A percentile compares a stretch with the other conserved stretches of the same genome.
Conservation (phyloP, 768 basidiomycete genomes). For the Suillus weaverae region DNA sequence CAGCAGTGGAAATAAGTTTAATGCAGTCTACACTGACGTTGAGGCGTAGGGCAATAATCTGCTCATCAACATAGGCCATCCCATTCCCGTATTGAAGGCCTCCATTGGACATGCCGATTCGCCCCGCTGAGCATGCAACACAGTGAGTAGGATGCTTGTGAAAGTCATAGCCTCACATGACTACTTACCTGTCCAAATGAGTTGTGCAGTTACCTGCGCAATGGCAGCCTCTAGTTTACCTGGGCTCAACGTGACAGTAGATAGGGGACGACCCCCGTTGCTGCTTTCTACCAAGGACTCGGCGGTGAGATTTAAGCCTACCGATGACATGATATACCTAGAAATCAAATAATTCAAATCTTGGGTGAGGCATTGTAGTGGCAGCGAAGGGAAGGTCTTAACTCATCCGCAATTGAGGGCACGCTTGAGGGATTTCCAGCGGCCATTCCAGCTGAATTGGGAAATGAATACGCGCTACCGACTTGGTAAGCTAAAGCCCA, state of each 20-base stretch:
- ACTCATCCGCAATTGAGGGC: no score
- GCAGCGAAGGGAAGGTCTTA: no score
- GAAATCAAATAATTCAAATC: no score
- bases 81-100: not conserved
- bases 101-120: not conserved
- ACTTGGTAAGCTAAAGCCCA: not conserved
- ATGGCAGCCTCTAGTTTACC: constrained; percentile 1
- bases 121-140: not conserved
- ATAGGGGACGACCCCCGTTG: no score
- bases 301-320: not conserved
- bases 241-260: not conserved
- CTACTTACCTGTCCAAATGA: not conserved
- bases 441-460: no score
- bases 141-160: not conserved
- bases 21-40: not conserved
- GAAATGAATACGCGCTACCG: not conserved
- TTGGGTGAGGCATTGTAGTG: no score
- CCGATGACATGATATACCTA: constrained; percentile 4
- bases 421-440: no score
- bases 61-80: not conserved
- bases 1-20: not conserved
- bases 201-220: not conserved
- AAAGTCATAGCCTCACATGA: no score
- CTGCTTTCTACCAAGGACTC: no score
- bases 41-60: not conserved